These are phyloP conservation scores for Vigna unguiculata DNA, from an alignment of 306 rosid genomes.

Conservation along the genomic window DNA sequence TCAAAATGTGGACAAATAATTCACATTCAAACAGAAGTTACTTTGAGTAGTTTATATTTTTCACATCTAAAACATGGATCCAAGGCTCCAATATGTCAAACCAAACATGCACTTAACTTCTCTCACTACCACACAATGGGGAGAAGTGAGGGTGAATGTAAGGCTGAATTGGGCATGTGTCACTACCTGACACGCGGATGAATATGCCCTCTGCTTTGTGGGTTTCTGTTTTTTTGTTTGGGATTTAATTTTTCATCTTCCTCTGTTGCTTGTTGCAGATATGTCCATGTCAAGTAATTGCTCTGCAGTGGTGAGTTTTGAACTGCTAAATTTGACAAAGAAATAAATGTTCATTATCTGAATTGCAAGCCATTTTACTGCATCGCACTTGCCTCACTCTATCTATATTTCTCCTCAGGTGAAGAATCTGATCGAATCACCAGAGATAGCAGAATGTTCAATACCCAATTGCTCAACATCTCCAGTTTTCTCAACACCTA, in stretches of 20 bases:
- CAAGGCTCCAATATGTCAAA: no score
- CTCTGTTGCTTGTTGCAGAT: conserved; percentile 51
- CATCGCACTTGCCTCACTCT: not conserved
- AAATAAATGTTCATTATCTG: conserved; percentile 9
- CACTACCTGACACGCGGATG: conserved; percentile 1
- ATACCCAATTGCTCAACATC: conserved; percentile 59
- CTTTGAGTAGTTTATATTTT: no score
- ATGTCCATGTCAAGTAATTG: conserved; percentile 59
- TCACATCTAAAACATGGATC: no score
- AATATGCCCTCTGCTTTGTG: not conserved
- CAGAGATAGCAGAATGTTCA: conserved; percentile 58
- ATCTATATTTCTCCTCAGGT: conserved; percentile 53
- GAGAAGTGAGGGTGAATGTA: conserved; percentile 4
- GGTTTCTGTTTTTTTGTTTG: not conserved
- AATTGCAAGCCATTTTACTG: conserved; percentile 23
- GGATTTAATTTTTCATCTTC: conserved; percentile 41
- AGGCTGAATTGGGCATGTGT: not conserved
- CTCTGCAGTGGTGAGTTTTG: conserved; percentile 61
- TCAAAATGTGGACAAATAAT: no score
- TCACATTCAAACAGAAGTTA: no score
- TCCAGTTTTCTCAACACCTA: conserved; percentile 60
- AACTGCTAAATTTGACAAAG: conserved; percentile 25
- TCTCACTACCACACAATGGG: conserved; percentile 13
- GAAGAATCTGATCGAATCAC: conserved; percentile 63
- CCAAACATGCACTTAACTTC: not conserved